phyloP scores from a whole-genome alignment of 2,329 filamentous ascomycete genomes.

The Penicillium frequentans region DNA sequence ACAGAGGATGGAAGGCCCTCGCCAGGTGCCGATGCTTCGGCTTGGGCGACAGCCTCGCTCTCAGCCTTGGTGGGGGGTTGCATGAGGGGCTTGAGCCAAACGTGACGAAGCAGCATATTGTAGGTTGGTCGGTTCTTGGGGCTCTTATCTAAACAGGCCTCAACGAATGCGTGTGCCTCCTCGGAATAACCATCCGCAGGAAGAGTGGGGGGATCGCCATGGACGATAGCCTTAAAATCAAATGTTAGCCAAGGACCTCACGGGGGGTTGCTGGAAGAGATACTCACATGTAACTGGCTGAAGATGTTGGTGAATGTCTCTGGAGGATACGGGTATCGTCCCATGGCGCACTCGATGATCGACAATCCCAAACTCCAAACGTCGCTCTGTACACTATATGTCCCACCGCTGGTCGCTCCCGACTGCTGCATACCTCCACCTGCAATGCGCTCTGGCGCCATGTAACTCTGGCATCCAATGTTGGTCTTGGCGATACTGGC shows the following conservation, averaged over 20 bases:
- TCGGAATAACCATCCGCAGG: conserved; percentile 77
- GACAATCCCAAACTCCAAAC: conserved; percentile 95
- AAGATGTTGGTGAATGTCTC: conserved; percentile 99
- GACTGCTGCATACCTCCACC: conserved; percentile 75
- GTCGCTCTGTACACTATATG: conserved; percentile 96
- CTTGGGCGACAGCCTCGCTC: conserved; percentile 37
- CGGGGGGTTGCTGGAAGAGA: not conserved
- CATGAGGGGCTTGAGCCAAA: conserved; percentile 76
- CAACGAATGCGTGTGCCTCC: conserved; percentile 81
- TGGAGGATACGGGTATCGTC: conserved; percentile 91
- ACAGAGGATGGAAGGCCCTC: conserved; percentile 37
- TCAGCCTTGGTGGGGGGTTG: conserved; percentile 74
- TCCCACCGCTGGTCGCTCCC: conserved; percentile 71
- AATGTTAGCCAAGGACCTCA: not conserved
- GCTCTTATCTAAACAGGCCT: conserved; percentile 86
- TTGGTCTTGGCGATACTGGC: conserved; percentile 98
- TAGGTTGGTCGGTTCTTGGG: conserved; percentile 93
- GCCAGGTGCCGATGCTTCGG: conserved; percentile 22
- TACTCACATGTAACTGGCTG: conserved; percentile 88
- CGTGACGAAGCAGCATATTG: conserved; percentile 80
- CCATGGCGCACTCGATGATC: conserved; percentile 93
- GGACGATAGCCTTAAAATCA: conserved; percentile 79
- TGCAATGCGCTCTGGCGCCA: conserved; percentile 95
- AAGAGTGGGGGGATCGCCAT: conserved; percentile 90
- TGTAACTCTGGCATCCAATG: conserved; percentile 98